phyloP scores from a whole-genome alignment of 495 filamentous ascomycete genomes.

The Daldinia concentrica region DNA sequence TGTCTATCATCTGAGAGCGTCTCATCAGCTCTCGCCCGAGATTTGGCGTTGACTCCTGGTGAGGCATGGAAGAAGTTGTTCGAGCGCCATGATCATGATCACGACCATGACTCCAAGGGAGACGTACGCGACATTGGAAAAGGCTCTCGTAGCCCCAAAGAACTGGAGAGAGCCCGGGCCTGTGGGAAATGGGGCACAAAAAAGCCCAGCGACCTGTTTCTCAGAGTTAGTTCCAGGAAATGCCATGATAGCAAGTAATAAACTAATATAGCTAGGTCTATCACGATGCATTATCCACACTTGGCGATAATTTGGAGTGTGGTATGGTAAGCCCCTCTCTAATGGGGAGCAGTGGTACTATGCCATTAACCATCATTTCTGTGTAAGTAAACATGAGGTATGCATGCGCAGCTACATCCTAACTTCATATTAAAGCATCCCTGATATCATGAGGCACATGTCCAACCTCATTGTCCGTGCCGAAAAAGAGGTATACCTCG shows the following conservation, averaged over 20 bases:
- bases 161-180: slow-evolving; percentile 60
- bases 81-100: slow-evolving; percentile 41
- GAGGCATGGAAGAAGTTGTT: slow-evolving; percentile 67
- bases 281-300: slow-evolving; percentile 68
- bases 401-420: neutral
- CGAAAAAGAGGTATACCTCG: slow-evolving; percentile 73
- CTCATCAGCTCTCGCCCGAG: slow-evolving; percentile 62
- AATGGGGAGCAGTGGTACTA: slow-evolving; percentile 72
- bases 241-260: neutral
- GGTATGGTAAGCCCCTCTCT: slow-evolving; percentile 73
- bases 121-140: slow-evolving; percentile 38
- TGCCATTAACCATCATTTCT: slow-evolving; percentile 75
- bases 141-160: slow-evolving; percentile 46
- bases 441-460: slow-evolving; percentile 77
- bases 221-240: slow-evolving; percentile 54
- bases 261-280: slow-evolving; percentile 60
- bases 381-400: slow-evolving; percentile 49
- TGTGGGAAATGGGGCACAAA: slow-evolving; percentile 76
- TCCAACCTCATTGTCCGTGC: slow-evolving; percentile 78
- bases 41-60: slow-evolving; percentile 61
- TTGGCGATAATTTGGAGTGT: slow-evolving; percentile 63
- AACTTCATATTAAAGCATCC: slow-evolving; percentile 52
- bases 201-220: slow-evolving; percentile 72
- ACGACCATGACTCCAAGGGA: slow-evolving; percentile 26
- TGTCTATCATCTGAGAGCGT: slow-evolving; percentile 64